These are phyloP conservation scores for Leccinum truebloodii DNA, from an alignment of 768 basidiomycete genomes.

Conservation along the genomic window DNA sequence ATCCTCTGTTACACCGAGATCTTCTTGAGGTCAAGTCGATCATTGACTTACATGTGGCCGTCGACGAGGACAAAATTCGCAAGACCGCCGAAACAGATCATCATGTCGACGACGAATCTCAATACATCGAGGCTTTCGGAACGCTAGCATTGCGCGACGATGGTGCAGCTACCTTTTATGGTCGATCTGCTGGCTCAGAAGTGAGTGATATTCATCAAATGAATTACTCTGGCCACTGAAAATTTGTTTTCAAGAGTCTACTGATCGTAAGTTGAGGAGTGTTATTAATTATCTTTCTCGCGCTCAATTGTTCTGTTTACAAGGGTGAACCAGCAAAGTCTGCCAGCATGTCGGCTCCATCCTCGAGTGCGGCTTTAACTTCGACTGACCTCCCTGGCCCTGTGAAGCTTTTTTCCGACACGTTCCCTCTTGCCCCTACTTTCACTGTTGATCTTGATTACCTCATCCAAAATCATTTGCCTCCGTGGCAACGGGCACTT, in stretches of 20 bases:
- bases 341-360: not conserved
- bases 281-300: not conserved
- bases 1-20: slow-evolving; percentile 62
- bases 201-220: slow-evolving; percentile 42
- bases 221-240: slow-evolving; percentile 13
- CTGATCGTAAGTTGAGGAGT: slow-evolving; percentile 47
- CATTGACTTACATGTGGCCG: slow-evolving; percentile 65
- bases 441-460: slow-evolving; percentile 45
- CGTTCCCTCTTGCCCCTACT: slow-evolving; percentile 52
- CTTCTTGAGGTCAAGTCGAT: slow-evolving; percentile 66
- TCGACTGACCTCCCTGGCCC: slow-evolving; percentile 24
- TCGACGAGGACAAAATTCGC: slow-evolving; percentile 37
- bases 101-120: slow-evolving; percentile 39
- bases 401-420: slow-evolving; percentile 32
- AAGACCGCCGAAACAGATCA: slow-evolving; percentile 35
- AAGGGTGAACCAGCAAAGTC: slow-evolving; percentile 28
- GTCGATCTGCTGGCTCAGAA: slow-evolving; percentile 72
- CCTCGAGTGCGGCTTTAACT: slow-evolving; percentile 2
- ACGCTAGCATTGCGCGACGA: slow-evolving; percentile 69
- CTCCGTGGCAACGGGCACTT: slow-evolving; percentile 56
- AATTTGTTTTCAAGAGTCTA: slow-evolving; percentile 43
- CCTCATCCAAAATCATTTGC: slow-evolving; percentile 52
- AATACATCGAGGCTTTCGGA: slow-evolving; percentile 69
- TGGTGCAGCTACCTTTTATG: slow-evolving; percentile 70
- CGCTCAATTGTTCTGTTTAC: slow-evolving; percentile 1